Evolutionary conservation across 148 eudicot species (phyloP), one percentile per base, ranked within the genome.

Genomic region (Rhododendron henanense): DNA sequence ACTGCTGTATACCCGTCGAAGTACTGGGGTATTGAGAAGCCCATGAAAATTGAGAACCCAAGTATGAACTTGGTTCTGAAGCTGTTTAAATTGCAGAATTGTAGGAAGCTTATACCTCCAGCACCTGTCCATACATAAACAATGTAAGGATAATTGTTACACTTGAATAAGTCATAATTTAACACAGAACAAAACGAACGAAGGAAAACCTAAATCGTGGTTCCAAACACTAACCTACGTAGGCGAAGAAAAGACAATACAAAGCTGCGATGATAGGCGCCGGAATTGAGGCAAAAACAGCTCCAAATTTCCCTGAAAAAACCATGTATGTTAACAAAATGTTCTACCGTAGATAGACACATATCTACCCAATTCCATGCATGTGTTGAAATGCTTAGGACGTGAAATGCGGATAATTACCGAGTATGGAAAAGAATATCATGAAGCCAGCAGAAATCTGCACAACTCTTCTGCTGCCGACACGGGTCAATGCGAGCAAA

Each of bases 391-490:
- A 47, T 10, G 45, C 83, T 31, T 31, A 53, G 83, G 83, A 18
- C n/a, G 4, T 31, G 83, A 83, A 48, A 37, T 39, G 45, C 5
- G 44, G 41, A 33, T 69, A 86, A 78, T 89, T 86, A 93, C 99
- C 99, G 7, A 96, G 97, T 39, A 96, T 87, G 16, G 99, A 94
- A 85, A 96, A 96, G 91, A 96, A 96, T 85, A 96, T 93, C 99
- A 96, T 96, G 87, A 96, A 96, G 3, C 94, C 96, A 61, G 99
- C 98, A 14, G 99, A 93, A 79, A 97, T 95, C 87, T 95, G 98
- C 39, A 75, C 97, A 57, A 96, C 99, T 81, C 99, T 92, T 88
- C 99, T 90, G 90, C 99, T 96, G 55, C 99, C 99, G 48, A 95
- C 99, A 65, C 96, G 95, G 65, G 98, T 96, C 86, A 96, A 65